Evolutionary conservation across 2,329 filamentous ascomycete species (phyloP).

Genomic region (Cryphonectria parasitica): DNA sequence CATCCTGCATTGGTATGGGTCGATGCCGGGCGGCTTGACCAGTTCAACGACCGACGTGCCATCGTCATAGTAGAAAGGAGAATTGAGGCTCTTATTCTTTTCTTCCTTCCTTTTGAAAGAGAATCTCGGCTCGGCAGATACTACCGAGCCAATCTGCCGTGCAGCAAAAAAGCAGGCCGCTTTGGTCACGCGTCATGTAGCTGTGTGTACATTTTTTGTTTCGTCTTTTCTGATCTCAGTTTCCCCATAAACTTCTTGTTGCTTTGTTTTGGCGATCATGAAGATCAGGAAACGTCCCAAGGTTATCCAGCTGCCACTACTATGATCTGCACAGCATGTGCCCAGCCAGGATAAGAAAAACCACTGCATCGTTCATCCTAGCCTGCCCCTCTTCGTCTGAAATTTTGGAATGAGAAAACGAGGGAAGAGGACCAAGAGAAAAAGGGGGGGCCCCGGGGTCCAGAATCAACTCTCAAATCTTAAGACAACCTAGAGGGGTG

Average conservation of each 20-base stretch:
- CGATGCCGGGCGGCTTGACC: background rate
- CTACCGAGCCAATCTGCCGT: background rate
- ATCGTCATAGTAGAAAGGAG: background rate
- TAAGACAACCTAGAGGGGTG: background rate
- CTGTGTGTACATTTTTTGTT: background rate
- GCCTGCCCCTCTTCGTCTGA: background rate
- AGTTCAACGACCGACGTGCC: background rate
- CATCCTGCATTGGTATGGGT: background rate
- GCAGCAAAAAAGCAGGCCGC: background rate
- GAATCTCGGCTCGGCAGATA: background rate
- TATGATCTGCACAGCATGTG: background rate
- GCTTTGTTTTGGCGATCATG: slow-evolving; percentile 14
- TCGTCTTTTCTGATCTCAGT: background rate
- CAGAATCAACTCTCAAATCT: background rate
- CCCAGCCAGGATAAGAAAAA: background rate
- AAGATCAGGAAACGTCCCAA: slow-evolving; percentile 13
- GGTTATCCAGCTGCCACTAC: background rate
- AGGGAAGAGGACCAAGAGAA: background rate
- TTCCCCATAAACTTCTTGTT: background rate
- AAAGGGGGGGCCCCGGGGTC: background rate
- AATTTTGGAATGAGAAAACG: background rate
- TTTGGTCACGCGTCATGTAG: background rate
- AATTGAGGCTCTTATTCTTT: background rate
- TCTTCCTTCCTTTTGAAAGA: background rate
- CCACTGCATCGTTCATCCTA: background rate